Base-by-base conservation (phyloP, 768 basidiomycete species). In the Lepiota venenata region DNA sequence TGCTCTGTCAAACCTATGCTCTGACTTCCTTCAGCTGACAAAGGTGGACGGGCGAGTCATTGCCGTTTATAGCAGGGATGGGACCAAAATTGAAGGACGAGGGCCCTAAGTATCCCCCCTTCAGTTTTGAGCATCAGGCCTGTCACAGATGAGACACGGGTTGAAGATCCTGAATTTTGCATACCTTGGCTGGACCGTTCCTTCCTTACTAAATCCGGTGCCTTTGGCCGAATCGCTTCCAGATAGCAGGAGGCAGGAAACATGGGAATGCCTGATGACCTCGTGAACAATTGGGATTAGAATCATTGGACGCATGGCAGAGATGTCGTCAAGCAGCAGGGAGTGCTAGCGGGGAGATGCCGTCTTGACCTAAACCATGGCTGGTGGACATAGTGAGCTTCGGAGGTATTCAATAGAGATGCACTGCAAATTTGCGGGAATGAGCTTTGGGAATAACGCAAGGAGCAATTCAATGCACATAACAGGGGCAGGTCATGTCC, bases 251-350 rank as follows among this genome's bases (percentile, higher is more conserved):
- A 71, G 0, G 93, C 93, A 0, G 91, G 90, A 88, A 0, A 91
- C 93, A 44, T 90, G 81, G 11, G 91, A 93, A 36, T 93, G 87
- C 49, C 90, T 81, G 12, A 96, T 78, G 7, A 94, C 88, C 69
- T 96, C 92, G 64, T 91, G 88, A 25, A 96, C 90, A 61, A 96
- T n/a, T n/a, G n/a, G n/a, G n/a, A n/a, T n/a, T n/a, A n/a, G n/a
- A n/a, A n/a, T n/a, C n/a, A n/a, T n/a, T n/a, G n/a, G n/a, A n/a
- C n/a, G n/a, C n/a, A n/a, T n/a, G n/a, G n/a, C n/a, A n/a, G n/a
- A n/a, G n/a, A n/a, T n/a, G n/a, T n/a, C n/a, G n/a, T n/a, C n/a
- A n/a, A n/a, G n/a, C n/a, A n/a, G n/a, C n/a, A n/a, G n/a, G n/a
- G n/a, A n/a, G n/a, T n/a, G n/a, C n/a, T n/a, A n/a, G n/a, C n/a